A percentile compares a stretch with the other conserved stretches of the same genome.
These are phyloP conservation scores for Apiospora rasikravindrae DNA, from an alignment of 2,329 filamentous ascomycete genomes.

Conservation along the genomic window DNA sequence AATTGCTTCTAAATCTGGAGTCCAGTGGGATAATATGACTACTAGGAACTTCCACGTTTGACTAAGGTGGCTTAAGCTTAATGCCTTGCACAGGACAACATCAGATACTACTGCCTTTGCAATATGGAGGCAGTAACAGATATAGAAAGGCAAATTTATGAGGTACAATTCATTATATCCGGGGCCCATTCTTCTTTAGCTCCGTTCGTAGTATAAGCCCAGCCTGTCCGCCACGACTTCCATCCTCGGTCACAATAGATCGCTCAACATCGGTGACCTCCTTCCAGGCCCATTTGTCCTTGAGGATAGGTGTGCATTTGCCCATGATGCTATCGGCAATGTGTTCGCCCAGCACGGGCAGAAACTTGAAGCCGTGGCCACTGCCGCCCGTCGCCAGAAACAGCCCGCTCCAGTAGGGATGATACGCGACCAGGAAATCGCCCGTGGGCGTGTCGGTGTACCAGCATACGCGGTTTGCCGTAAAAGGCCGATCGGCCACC, in stretches of 20 bases:
- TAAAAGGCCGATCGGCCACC: conserved; percentile 65
- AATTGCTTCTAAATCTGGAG: background rate
- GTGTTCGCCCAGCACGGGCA: conserved; percentile 68
- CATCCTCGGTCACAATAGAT: conserved; percentile 56
- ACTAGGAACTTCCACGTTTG: background rate
- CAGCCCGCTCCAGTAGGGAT: conserved; percentile 63
- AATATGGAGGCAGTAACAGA: background rate
- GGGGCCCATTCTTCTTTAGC: conserved; percentile 37
- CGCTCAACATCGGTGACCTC: conserved; percentile 49
- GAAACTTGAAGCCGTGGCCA: conserved; percentile 72
- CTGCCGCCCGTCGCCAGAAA: conserved; percentile 69
- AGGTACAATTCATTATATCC: conserved; percentile 6
- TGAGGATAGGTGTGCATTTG: conserved; percentile 55
- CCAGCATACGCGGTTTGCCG: conserved; percentile 71
- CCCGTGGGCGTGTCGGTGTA: conserved; percentile 75
- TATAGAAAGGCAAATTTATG: background rate
- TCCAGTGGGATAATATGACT: background rate
- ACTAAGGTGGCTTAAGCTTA: background rate
- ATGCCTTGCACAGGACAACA: background rate
- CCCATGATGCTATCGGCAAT: conserved; percentile 61
- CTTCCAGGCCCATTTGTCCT: conserved; percentile 68
- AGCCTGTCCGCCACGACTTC: conserved; percentile 54
- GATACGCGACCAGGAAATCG: conserved; percentile 74
- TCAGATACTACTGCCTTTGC: background rate
- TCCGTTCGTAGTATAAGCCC: conserved; percentile 54